Percentiles rank a stretch among this genome's conserved stretches.
phyloP scores from a whole-genome alignment of 208 protist genomes.

The Trypanosoma rangeli region DNA sequence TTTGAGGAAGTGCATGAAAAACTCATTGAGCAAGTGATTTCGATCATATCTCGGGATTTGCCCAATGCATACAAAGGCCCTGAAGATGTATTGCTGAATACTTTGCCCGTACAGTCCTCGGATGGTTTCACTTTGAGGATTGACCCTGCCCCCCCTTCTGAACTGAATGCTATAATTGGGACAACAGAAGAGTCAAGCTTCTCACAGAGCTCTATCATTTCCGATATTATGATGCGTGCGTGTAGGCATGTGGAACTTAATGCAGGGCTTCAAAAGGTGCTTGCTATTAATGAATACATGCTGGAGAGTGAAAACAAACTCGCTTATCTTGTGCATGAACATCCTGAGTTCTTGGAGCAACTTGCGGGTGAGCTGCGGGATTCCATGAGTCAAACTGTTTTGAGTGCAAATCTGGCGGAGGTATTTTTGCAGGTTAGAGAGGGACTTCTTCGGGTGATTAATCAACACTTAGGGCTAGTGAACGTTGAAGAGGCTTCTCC shows the following conservation, averaged over 20 bases:
- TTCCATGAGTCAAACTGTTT: not conserved
- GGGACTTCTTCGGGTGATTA: slow-evolving; percentile 13
- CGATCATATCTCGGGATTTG: not conserved
- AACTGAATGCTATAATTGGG: not conserved
- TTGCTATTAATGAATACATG: slow-evolving; percentile 54
- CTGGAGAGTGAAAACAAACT: slow-evolving; percentile 38
- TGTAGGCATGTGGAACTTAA: not conserved
- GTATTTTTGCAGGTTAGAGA: slow-evolving; percentile 19
- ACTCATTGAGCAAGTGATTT: slow-evolving; percentile 9
- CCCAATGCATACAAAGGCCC: not conserved
- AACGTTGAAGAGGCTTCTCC: slow-evolving; percentile 13
- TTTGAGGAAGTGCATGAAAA: slow-evolving; percentile 17
- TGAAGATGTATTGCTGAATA: not conserved
- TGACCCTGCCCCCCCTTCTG: slow-evolving; percentile 1
- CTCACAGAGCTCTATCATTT: not conserved
- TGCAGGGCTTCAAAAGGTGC: slow-evolving; percentile 10
- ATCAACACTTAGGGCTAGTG: slow-evolving; percentile 17
- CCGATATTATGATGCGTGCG: slow-evolving; percentile 7
- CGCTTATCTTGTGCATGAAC: slow-evolving; percentile 35
- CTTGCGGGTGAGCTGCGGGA: slow-evolving; percentile 23
- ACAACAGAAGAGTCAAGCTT: not conserved
- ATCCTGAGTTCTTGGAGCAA: slow-evolving; percentile 32
- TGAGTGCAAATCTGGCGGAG: slow-evolving; percentile 1
- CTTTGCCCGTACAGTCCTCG: not conserved
- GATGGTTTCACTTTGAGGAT: not conserved